A percentile compares a stretch with the other conserved stretches of the same genome.
Conservation (phyloP, 139 green algal genomes). For the Coelastrella sp. region DNA sequence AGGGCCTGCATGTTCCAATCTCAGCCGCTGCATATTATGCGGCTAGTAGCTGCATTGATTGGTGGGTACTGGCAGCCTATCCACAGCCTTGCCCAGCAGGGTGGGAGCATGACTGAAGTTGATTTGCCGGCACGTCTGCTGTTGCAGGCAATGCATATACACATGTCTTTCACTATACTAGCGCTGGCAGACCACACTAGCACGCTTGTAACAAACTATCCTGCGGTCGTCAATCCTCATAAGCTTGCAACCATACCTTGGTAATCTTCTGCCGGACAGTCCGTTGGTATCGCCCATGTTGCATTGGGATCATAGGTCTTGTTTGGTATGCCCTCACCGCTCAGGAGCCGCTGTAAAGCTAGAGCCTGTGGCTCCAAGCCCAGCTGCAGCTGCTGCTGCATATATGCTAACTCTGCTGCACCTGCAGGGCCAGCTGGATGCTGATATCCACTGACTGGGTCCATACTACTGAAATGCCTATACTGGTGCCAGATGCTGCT, state of each 20-base stretch:
- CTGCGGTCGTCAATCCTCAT: too few relatives aligned
- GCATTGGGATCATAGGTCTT: neutral
- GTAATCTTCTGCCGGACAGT: neutral
- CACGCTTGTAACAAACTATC: too few relatives aligned
- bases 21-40: too few relatives aligned
- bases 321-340: neutral
- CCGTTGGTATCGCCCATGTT: neutral
- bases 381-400: neutral
- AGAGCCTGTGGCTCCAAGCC: neutral
- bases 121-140: too few relatives aligned
- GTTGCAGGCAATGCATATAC: too few relatives aligned
- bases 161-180: too few relatives aligned
- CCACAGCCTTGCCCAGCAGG: too few relatives aligned
- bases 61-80: too few relatives aligned
- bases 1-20: too few relatives aligned
- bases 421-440: conserved; percentile 16
- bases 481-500: neutral
- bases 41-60: too few relatives aligned
- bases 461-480: neutral
- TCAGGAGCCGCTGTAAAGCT: neutral
- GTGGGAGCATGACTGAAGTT: too few relatives aligned
- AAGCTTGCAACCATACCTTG: neutral
- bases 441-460: neutral
- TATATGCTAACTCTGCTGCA: conserved; percentile 9
- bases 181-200: too few relatives aligned